These are phyloP conservation scores for Cryptococcus amylolentus DNA, from an alignment of 1,284 basidiomycete species.

Conservation along the genomic window DNA sequence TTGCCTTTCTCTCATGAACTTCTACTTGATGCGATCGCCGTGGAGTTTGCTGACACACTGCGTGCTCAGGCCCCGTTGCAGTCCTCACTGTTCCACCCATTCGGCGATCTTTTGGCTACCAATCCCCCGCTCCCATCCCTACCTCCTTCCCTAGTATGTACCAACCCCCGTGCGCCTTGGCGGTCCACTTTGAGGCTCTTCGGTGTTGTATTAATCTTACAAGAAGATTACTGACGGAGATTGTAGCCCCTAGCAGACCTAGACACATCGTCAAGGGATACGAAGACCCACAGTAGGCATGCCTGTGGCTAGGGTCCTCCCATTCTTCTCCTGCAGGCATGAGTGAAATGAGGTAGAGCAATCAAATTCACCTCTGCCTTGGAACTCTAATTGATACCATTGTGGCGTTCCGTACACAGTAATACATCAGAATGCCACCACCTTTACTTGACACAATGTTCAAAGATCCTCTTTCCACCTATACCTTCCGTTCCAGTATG, in stretches of 20 bases:
- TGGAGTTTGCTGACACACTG: too few relatives aligned
- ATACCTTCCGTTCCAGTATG: too few relatives aligned
- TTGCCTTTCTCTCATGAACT: not conserved
- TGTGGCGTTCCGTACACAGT: too few relatives aligned
- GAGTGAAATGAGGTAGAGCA: too few relatives aligned
- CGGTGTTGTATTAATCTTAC: not conserved
- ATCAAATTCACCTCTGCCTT: too few relatives aligned
- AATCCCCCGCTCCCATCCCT: conserved; percentile 69
- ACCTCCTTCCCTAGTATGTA: conserved; percentile 79
- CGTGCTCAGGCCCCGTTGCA: conserved; percentile 64
- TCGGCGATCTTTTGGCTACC: conserved; percentile 67
- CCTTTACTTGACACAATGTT: too few relatives aligned
- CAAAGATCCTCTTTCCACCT: too few relatives aligned
- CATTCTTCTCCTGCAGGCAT: too few relatives aligned
- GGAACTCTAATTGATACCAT: too few relatives aligned
- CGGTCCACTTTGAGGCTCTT: not conserved
- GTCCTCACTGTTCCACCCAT: conserved; percentile 75
- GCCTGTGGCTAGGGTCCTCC: too few relatives aligned
- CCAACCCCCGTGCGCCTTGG: not conserved
- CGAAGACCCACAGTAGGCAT: not conserved
- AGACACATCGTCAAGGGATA: not conserved
- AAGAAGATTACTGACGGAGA: not conserved
- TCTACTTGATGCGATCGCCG: not conserved
- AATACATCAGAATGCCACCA: too few relatives aligned
- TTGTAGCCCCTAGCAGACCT: not conserved